Base-by-base conservation (phyloP, 2,329 filamentous ascomycete genomes). In the Trichophyton schoenleinii region DNA sequence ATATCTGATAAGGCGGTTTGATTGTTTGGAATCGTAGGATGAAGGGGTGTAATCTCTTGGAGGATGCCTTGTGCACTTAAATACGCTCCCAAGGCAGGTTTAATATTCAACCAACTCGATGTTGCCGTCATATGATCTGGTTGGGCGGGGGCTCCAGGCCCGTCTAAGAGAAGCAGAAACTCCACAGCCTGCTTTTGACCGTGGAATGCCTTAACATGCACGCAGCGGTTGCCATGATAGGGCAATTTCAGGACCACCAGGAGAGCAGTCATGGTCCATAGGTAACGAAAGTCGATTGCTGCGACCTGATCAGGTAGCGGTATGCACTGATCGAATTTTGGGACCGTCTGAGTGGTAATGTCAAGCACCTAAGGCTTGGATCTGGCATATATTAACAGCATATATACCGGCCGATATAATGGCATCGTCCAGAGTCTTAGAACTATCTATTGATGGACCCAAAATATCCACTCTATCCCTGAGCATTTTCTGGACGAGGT, bases 141-240 rank as follows among this genome's bases (percentile, higher is more conserved):
- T 53, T 53, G 11, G 25, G 25, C 31, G 28, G 6, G 6, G n/a
- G 49, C 49, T 53, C 49, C 28, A 34, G 31, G 3, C 25, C 25
- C 34, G 8, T 5, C 5, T 8, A 31, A 53, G 49, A 25, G 49
- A 25, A 53, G 52, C 25, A 61, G 60, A 48, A 34, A 57, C 22
- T 61, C 49, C 15, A 61, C 60, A 1, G 36, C 57, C 18, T 18
- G 18, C 13, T 42, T 52, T 46, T 61, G 60, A 28, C 60, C 60
- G 31, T 61, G 34, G 41, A 46, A 57, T 57, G 49, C 60, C 7
- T 38, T 41, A 36, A 57, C 58, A 57, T 61, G 34, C 58, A 57
- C 58, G 34, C 18, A 61, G 52, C 31, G 60, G 52, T 46, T 22
- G 52, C 52, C 60, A 58, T n/a, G 1, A 11, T 34, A 18, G 36